These are phyloP conservation scores for Batrachochytrium dendrobatidis DNA, from an alignment of 371 early-diverging fungal species.

Conservation along the genomic window DNA sequence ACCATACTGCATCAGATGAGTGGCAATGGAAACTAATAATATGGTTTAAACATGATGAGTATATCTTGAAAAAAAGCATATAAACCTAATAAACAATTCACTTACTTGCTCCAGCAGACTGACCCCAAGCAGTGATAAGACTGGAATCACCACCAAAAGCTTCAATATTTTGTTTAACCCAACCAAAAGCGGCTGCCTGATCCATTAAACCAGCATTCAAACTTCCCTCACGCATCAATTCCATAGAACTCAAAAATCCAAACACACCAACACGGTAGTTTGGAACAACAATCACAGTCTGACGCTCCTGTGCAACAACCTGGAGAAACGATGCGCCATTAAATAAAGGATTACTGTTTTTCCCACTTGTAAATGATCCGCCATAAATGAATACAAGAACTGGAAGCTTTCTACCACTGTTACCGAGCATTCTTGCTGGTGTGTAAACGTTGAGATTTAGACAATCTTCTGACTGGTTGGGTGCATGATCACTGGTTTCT, in stretches of 20 bases:
- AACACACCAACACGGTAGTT: slow-evolving; percentile 31
- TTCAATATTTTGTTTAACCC: slow-evolving; percentile 40
- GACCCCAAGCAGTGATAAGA: slow-evolving; percentile 37
- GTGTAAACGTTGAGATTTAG: slow-evolving; percentile 22
- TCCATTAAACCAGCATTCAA: slow-evolving; percentile 39
- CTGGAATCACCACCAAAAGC: slow-evolving; percentile 41
- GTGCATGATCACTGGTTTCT: not conserved
- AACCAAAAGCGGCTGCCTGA: slow-evolving; percentile 36
- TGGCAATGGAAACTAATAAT: not conserved
- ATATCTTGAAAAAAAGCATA: slow-evolving; percentile 1
- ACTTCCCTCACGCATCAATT: not conserved
- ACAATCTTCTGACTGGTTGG: slow-evolving; percentile 28
- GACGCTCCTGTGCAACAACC: not conserved
- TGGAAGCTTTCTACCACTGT: slow-evolving; percentile 7
- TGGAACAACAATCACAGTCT: slow-evolving; percentile 26
- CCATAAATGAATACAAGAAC: slow-evolving; percentile 26
- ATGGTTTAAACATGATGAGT: not conserved
- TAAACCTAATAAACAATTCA: slow-evolving; percentile 3
- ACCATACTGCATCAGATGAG: not conserved
- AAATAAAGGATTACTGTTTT: not conserved
- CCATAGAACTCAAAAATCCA: slow-evolving; percentile 18
- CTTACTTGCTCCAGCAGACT: slow-evolving; percentile 40
- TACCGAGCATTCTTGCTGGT: slow-evolving; percentile 1
- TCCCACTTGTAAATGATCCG: slow-evolving; percentile 16
- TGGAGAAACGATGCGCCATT: slow-evolving; percentile 10